Conservation (phyloP, 2,329 filamentous ascomycete species). For the Fusarium subglutinans region DNA sequence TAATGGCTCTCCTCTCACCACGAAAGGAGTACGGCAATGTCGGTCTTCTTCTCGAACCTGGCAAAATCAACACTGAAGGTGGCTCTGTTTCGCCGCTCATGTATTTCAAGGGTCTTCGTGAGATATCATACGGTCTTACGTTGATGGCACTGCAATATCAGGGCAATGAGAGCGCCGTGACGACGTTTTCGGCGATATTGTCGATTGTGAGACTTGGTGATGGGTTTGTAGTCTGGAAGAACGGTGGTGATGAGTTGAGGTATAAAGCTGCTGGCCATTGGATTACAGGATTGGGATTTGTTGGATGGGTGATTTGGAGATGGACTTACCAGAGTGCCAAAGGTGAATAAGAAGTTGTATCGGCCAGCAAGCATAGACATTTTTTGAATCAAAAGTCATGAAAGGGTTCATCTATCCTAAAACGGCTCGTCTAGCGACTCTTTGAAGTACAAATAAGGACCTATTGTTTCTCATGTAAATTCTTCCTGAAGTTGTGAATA, state of each 20-base stretch:
- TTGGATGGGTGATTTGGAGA: constrained; percentile 42
- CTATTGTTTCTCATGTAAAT: no score
- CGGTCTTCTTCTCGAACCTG: constrained; percentile 36
- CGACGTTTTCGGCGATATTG: constrained; percentile 42
- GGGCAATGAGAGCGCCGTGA: constrained; percentile 43
- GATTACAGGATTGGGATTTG: constrained; percentile 39
- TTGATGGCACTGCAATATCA: constrained; percentile 45
- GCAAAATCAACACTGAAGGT: no score
- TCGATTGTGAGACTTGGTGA: constrained; percentile 46
- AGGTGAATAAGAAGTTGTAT: no score
- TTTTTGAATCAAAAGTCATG: no score
- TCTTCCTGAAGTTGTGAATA: neutral
- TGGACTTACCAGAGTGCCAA: neutral
- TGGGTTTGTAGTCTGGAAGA: constrained; percentile 46
- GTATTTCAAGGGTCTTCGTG: constrained; percentile 49
- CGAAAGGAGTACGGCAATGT: constrained; percentile 38
- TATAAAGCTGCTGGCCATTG: constrained; percentile 42
- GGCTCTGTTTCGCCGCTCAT: constrained; percentile 45
- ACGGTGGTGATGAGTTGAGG: constrained; percentile 39
- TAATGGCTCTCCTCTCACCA: constrained; percentile 39
- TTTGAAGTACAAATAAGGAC: neutral
- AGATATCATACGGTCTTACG: constrained; percentile 45
- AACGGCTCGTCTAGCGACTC: neutral
- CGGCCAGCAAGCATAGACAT: rapidly evolving
- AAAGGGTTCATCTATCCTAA: no score